phyloP scores from a whole-genome alignment of 768 basidiomycete species.

The Floccularia luteovirens region DNA sequence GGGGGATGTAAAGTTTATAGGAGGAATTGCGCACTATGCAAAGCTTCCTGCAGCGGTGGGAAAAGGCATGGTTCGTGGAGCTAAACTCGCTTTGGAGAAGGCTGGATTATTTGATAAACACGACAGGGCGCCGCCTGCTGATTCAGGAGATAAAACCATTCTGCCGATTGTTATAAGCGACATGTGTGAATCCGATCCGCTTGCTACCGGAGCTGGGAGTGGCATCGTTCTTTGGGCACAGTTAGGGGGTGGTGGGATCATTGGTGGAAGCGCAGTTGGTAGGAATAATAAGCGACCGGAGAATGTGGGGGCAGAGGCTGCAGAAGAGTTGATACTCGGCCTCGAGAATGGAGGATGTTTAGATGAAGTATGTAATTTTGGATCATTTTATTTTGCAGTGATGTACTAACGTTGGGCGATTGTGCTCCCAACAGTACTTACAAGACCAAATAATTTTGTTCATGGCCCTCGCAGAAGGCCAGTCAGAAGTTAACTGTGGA shows the following conservation, averaged over 20 bases:
- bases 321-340: slow-evolving; percentile 47
- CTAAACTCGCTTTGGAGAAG: slow-evolving; percentile 30
- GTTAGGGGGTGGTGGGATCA: slow-evolving; percentile 55
- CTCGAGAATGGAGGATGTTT: slow-evolving; percentile 63
- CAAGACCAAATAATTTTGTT: slow-evolving; percentile 78
- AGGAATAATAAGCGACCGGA: slow-evolving; percentile 36
- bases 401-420: neutral
- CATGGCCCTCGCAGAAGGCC: slow-evolving; percentile 64
- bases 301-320: slow-evolving; percentile 53
- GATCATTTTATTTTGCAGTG: neutral
- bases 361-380: slow-evolving; percentile 44
- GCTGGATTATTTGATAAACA: slow-evolving; percentile 21
- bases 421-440: slow-evolving; percentile 24
- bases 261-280: slow-evolving; percentile 66
- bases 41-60: slow-evolving; percentile 54
- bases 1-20: slow-evolving; percentile 41
- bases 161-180: slow-evolving; percentile 31
- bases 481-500: slow-evolving; percentile 46
- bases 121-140: neutral
- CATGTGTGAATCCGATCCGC: slow-evolving; percentile 32
- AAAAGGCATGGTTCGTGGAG: slow-evolving; percentile 48
- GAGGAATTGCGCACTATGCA: slow-evolving; percentile 59
- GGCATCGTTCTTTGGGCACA: slow-evolving; percentile 75
- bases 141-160: slow-evolving; percentile 8
- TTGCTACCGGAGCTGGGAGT: slow-evolving; percentile 54